Base-by-base conservation (phyloP, 1,284 basidiomycete genomes). In the Apiotrichum veenhuisii region DNA sequence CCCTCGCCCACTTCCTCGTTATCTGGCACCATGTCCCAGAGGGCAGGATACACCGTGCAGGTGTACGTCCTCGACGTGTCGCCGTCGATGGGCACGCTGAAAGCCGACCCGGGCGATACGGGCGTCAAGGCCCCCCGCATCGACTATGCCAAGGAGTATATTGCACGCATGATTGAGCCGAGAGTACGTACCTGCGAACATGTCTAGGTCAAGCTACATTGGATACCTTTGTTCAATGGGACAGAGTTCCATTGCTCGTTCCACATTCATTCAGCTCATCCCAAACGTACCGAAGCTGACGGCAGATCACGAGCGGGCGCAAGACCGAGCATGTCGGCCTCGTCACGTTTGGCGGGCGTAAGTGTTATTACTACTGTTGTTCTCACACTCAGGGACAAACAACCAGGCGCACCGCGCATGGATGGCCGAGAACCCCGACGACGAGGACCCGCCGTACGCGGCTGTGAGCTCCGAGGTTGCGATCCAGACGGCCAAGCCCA, bases 311-410 rank as follows among this genome's bases (percentile, higher is more conserved):
- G 70, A 85, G 88, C 63, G 88, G 86, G 7, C 81, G 92, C 43
- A 96, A 96, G 79, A 95, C 93, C 12, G 92, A 95, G 68, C 85
- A 89, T 66, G 91, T 91, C 68, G 89, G 88, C 20, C 83, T 97
- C 34, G 82, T 95, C 46, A 77, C 87, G 5, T 93, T 91, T 68
- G 92, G 92, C 15, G 85, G 89, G 72, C 82, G 90, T 88, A 66
- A 61, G 72, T n/a, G n/a, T 70, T 22, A 9, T 3, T n/a, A 4
- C 40, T 22, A 1, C 20, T 30, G 30, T 30, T 30, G n/a, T 1
- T 11, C 52, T 49, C 27, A 54, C 48, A 15, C 25, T 22, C 54
- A 84, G 89, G 82, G n/a, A 91, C 89, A 12, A 80, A 86, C 64
- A 95, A 95, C 65, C 78, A 85, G 36, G 74, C 78, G 26, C 77